These are phyloP conservation scores for Parasarocladium wereldwijsianum DNA, from an alignment of 2,329 filamentous ascomycete species.

Conservation along the genomic window DNA sequence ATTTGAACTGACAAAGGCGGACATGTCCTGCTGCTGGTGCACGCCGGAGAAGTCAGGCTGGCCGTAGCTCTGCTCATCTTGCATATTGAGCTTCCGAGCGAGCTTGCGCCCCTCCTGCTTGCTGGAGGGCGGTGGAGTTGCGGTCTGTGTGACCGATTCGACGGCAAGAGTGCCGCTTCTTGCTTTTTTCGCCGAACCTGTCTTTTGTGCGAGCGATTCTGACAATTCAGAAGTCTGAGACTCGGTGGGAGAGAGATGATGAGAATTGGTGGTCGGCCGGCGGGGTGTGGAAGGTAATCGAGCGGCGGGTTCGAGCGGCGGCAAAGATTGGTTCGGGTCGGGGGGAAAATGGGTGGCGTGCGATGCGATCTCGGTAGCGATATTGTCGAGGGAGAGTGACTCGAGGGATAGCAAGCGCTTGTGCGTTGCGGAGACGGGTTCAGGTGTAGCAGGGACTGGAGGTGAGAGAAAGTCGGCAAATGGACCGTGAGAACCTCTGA, in stretches of 20 bases:
- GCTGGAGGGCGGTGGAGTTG: constrained; percentile 44
- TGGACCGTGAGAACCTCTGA: constrained; percentile 28
- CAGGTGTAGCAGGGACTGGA: constrained; percentile 20
- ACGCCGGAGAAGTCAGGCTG: constrained; percentile 34
- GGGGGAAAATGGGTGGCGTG: constrained; percentile 49
- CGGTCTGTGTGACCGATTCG: constrained; percentile 29
- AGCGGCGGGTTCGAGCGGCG: constrained; percentile 44
- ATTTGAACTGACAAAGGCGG: constrained; percentile 28
- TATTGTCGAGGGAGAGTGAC: constrained; percentile 32
- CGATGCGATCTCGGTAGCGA: constrained; percentile 37
- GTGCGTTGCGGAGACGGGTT: constrained; percentile 19
- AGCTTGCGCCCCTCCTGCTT: constrained; percentile 41
- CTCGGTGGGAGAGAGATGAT: too few relatives aligned
- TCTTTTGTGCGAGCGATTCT: constrained; percentile 2
- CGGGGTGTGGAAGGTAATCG: constrained; percentile 44
- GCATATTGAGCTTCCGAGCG: constrained; percentile 39
- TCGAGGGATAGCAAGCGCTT: constrained; percentile 24
- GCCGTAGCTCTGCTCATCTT: constrained; percentile 40
- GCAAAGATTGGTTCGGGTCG: constrained; percentile 35
- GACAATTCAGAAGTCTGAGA: constrained; percentile 4
- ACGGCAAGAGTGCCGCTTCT: constrained; percentile 26
- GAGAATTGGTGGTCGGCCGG: constrained; percentile 20
- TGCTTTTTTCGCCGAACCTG: constrained; percentile 26
- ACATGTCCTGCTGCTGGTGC: constrained; percentile 34
- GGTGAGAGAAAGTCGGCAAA: constrained; percentile 36